These are phyloP conservation scores for Axilococcus clingmanii DNA, from an alignment of 139 green algal genomes.

Conservation along the genomic window DNA sequence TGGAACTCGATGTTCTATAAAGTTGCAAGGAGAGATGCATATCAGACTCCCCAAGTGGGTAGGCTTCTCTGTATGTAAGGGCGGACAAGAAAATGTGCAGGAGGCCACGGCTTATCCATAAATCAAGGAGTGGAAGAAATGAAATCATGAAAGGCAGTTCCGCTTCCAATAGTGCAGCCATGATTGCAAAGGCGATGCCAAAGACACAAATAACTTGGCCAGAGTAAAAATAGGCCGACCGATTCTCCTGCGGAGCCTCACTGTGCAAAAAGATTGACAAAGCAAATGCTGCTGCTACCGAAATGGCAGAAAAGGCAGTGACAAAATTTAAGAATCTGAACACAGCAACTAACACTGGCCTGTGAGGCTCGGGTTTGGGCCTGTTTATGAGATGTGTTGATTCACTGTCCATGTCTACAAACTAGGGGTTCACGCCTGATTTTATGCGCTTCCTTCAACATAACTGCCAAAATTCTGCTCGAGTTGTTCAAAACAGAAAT, in stretches of 20 bases:
- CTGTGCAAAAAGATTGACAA: constrained; percentile 6
- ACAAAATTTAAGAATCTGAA: constrained; percentile 24
- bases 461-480: no score
- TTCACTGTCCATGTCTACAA: no score
- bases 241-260: background rate
- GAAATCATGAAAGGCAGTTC: constrained; percentile 23
- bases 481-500: no score
- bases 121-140: constrained; percentile 21
- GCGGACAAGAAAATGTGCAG: constrained; percentile 16
- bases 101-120: constrained; percentile 20
- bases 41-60: constrained; percentile 4
- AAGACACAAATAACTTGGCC: constrained; percentile 28
- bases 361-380: no score
- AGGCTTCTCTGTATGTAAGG: constrained; percentile 20
- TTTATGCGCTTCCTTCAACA: no score
- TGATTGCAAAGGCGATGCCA: constrained; percentile 13
- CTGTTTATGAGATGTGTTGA: no score
- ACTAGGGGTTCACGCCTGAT: no score
- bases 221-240: constrained; percentile 12
- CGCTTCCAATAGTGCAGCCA: constrained; percentile 23
- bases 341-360: no score
- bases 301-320: constrained; percentile 12
- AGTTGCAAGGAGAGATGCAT: constrained; percentile 17
- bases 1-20: constrained; percentile 13
- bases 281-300: constrained; percentile 16